phyloP scores from a whole-genome alignment of 2,329 filamentous ascomycete species.

The Mycosphaerella sp. region DNA sequence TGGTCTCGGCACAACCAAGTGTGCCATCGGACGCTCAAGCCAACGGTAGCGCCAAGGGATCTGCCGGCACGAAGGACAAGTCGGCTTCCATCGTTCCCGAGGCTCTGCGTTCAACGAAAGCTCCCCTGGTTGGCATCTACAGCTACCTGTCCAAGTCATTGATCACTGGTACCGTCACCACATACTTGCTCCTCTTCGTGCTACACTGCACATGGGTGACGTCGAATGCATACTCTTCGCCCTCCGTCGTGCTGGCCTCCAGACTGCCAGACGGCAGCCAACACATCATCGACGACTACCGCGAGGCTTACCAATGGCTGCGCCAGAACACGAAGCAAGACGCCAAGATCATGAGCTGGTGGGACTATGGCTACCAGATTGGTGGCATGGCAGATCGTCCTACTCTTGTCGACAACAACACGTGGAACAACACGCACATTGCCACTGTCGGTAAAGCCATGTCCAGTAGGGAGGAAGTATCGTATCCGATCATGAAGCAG shows the following conservation, averaged over 20 bases:
- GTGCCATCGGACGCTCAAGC: conserved; percentile 36
- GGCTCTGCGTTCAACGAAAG: conserved; percentile 62
- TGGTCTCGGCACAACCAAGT: conserved; percentile 59
- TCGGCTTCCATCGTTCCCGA: conserved; percentile 48
- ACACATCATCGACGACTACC: conserved; percentile 98
- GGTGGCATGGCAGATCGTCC: conserved; percentile 98
- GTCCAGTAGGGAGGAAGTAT: conserved; percentile 95
- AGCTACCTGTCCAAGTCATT: conserved; percentile 68
- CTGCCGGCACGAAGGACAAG: conserved; percentile 45
- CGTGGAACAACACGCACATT: conserved; percentile 99
- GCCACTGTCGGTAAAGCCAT: conserved; percentile 98
- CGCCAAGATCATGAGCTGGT: conserved; percentile 99
- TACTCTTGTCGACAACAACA: conserved; percentile 98
- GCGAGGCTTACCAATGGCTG: conserved; percentile 99
- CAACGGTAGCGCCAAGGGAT: conserved; percentile 36
- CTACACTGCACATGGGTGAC: conserved; percentile 99
- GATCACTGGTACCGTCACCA: conserved; percentile 63
- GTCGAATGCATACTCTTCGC: conserved; percentile 97
- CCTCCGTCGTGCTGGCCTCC: conserved; percentile 91
- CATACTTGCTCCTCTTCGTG: conserved; percentile 89
- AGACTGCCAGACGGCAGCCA: conserved; percentile 88
- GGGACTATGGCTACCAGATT: conserved; percentile 99
- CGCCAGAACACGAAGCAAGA: conserved; percentile 92
- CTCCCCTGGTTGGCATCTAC: conserved; percentile 78
- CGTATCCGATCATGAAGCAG: conserved; percentile 96